Conservation (phyloP, 352 stramenopile genomes). For the Peronospora belbahrii region DNA sequence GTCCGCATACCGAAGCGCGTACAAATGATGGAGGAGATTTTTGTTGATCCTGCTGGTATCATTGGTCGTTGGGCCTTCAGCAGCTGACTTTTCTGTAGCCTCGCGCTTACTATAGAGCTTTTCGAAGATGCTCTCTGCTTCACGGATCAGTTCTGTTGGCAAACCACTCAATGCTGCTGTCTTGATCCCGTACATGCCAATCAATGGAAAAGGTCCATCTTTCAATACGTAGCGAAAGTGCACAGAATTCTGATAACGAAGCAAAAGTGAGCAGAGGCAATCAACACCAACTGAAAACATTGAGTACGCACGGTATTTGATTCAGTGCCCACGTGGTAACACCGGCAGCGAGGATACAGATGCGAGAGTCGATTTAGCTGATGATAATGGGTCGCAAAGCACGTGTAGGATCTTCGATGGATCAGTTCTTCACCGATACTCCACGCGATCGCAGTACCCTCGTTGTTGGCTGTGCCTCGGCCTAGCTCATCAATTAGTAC, state of each 20-base stretch:
- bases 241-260: constrained; percentile 32
- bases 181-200: constrained; percentile 77
- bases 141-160: constrained; percentile 46
- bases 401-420: constrained; percentile 53
- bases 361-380: constrained; percentile 54
- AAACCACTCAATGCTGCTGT: constrained; percentile 70
- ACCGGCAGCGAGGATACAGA: constrained; percentile 55
- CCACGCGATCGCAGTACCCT: constrained; percentile 87
- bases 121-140: constrained; percentile 44
- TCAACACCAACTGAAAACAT: neutral
- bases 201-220: constrained; percentile 49
- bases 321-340: constrained; percentile 59
- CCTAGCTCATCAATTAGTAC: constrained; percentile 90
- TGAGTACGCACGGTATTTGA: constrained; percentile 35
- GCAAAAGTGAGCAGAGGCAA: neutral
- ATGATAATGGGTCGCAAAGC: constrained; percentile 90
- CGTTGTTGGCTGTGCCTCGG: constrained; percentile 82
- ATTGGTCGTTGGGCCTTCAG: constrained; percentile 5
- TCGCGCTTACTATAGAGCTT: constrained; percentile 23
- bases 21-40: constrained; percentile 66
- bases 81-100: constrained; percentile 3
- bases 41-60: constrained; percentile 23
- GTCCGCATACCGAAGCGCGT: constrained; percentile 54
- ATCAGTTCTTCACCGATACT: constrained; percentile 83
- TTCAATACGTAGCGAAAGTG: constrained; percentile 61